Evolutionary conservation across 495 filamentous ascomycete species (phyloP).

Genomic region (Podospora fimiseda): DNA sequence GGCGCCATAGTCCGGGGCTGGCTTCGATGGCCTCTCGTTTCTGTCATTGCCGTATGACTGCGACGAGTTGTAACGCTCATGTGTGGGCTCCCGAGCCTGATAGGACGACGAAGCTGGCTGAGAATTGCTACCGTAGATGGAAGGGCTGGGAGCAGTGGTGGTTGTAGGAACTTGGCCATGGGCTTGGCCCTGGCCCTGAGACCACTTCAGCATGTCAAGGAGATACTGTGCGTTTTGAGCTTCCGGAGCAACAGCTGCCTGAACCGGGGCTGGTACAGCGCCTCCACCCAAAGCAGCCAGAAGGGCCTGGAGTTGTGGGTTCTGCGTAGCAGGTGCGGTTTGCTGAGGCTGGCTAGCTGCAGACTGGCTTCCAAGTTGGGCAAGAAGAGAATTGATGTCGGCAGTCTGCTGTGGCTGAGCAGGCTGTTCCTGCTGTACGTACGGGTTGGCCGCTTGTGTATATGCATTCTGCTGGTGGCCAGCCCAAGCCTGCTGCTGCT

Average conservation of each 20-base stretch:
- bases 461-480: conserved; percentile 18
- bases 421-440: conserved; percentile 11
- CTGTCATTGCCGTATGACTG: conserved; percentile 6
- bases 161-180: no score
- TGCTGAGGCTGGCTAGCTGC: conserved; percentile 12
- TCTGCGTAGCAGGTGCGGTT: conserved; percentile 6
- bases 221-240: conserved; percentile 20
- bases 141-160: not conserved
- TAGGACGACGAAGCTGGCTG: not conserved
- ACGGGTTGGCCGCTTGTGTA: conserved; percentile 19
- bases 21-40: conserved; percentile 12
- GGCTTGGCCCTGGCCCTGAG: conserved; percentile 4
- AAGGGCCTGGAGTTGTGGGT: conserved; percentile 14
- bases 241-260: conserved; percentile 14
- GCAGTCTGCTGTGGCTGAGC: conserved; percentile 9
- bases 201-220: conserved; percentile 18
- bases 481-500: conserved; percentile 26
- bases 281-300: not conserved
- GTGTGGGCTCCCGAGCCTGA: not conserved
- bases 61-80: not conserved
- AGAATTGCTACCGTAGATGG: conserved; percentile 1
- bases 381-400: conserved; percentile 20
- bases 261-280: not conserved
- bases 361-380: conserved; percentile 15
- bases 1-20: conserved; percentile 7